These are phyloP conservation scores for Urochloa ruziziensis DNA, from an alignment of 176 grass and related monocot genomes.

Conservation along the genomic window DNA sequence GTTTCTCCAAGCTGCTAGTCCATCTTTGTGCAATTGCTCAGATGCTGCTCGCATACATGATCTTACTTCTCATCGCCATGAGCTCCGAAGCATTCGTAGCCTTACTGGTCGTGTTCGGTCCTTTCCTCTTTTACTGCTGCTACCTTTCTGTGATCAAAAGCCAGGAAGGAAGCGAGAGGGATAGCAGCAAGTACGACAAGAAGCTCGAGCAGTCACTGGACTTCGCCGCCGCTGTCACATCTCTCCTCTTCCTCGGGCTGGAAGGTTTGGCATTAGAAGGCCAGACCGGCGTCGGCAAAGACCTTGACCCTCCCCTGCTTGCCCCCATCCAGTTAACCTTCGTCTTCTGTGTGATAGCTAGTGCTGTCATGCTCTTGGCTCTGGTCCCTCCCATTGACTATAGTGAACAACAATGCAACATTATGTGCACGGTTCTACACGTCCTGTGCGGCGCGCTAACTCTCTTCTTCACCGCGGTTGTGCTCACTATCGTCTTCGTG, in stretches of 20 bases:
- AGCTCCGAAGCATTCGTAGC: background rate
- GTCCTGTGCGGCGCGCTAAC: background rate
- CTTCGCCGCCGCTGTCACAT: background rate
- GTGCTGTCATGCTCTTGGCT: background rate
- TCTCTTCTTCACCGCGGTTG: background rate
- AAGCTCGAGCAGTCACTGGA: background rate
- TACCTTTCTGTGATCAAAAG: background rate
- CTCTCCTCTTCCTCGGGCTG: constrained; percentile 14
- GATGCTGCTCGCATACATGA: background rate
- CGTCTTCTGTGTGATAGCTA: background rate
- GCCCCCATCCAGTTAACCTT: background rate
- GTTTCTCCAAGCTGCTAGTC: background rate
- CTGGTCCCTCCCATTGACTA: background rate
- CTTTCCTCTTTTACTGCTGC: no score
- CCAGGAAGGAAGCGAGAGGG: background rate
- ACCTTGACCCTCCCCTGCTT: background rate
- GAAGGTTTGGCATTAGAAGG: constrained; percentile 11
- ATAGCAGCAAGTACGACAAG: background rate
- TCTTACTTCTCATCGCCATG: background rate
- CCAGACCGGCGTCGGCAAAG: background rate
- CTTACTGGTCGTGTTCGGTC: background rate
- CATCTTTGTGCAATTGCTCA: background rate
- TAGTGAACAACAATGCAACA: no score
- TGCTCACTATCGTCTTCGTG: background rate
- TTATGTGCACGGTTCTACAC: background rate